Evolutionary conservation across 129 eudicot species (phyloP), one percentile per base, ranked within the genome.

Genomic region (Oenanthe sinensis): DNA sequence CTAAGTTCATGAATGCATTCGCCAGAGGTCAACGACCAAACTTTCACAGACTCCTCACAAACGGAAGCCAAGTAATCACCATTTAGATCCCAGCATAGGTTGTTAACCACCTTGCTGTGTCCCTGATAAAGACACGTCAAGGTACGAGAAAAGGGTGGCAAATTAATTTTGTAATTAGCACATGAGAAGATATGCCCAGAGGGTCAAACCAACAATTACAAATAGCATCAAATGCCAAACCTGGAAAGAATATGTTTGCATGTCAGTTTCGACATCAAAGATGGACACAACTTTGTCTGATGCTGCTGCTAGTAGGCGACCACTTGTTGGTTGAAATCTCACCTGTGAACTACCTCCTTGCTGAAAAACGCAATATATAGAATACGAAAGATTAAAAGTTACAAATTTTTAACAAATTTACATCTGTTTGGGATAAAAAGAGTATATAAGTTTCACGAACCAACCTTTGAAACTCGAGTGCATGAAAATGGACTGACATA

Each of bases 321-420:
- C 99, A 12, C 79, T 89, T 73, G 84, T 78, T 20, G 99, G 99
- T 79, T 96, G 99, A 82, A 96, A 96, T 81, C 99, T 86, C 85
- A 96, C 97, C 87, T 90, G 97, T 74, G 97, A 91, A 80, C 87
- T 89, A 73, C 99, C 99, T 48, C 93, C 90, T 93, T 96, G 93
- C 90, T 91, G 68, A 84, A 74, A 88, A 28, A 19, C 71, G 79
- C 78, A 77, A 84, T 74, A 65, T 60, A 76, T 54, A 70, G 43
- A 62, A n/a, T 46, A 49, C 15, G 75, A n/a, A 28, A n/a, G 33
- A n/a, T 48, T n/a, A 40, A 60, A 46, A 28, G 37, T 77, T 30
- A n/a, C n/a, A 20, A 40, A 33, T 33, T 8, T 22, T 48, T 24
- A 36, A 46, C 39, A 62, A 20, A 44, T 40, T 14, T 1, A 74